Evolutionary conservation across 78 protist species (phyloP).

Genomic region (Isochrysis galbana): DNA sequence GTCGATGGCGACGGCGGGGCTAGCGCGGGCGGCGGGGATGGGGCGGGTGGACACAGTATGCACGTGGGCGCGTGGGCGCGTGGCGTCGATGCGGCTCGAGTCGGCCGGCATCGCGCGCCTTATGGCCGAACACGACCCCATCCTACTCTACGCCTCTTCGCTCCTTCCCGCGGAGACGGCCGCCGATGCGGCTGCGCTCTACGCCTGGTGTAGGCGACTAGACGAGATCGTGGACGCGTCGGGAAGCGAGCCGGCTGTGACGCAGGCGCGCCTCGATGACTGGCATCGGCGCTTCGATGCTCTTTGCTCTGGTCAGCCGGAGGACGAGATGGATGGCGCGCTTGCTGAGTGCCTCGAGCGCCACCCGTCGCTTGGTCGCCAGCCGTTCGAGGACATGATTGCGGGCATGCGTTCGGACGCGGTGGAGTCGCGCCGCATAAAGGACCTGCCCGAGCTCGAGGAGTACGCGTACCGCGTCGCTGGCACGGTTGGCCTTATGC

Average conservation of each 20-base stretch:
- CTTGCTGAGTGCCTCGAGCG: not conserved
- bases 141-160: not conserved
- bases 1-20: too few relatives aligned
- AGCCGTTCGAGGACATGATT: not conserved
- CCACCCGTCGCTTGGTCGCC: not conserved
- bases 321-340: not conserved
- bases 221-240: not conserved
- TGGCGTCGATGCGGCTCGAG: too few relatives aligned
- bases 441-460: not conserved
- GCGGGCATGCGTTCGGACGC: not conserved
- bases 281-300: not conserved
- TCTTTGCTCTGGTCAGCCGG: not conserved
- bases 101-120: too few relatives aligned
- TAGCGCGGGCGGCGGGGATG: too few relatives aligned
- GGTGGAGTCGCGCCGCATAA: not conserved
- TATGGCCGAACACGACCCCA: not conserved
- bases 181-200: not conserved
- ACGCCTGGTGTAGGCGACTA: not conserved
- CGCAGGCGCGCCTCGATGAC: not conserved
- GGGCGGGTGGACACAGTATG: too few relatives aligned
- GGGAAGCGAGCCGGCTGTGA: not conserved
- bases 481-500: not conserved
- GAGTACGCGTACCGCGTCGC: conserved; percentile 17
- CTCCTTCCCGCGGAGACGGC: not conserved
- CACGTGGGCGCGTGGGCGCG: too few relatives aligned